phyloP scores from a whole-genome alignment of 2,329 filamentous ascomycete genomes.

The Trichophyton mentagrophytes region DNA sequence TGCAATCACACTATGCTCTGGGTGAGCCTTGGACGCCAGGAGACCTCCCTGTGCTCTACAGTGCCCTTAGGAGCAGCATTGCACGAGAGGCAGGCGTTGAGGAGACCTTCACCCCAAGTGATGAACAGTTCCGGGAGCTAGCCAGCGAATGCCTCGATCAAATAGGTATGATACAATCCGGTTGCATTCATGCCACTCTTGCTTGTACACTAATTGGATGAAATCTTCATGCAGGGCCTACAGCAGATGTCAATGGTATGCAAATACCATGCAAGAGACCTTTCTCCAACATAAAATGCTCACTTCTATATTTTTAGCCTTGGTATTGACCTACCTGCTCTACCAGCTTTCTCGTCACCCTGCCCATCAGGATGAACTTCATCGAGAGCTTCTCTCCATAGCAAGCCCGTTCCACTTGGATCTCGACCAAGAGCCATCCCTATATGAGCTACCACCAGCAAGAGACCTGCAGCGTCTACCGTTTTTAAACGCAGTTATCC shows the following conservation, averaged over 20 bases:
- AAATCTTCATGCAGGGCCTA: neutral
- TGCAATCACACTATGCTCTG: neutral
- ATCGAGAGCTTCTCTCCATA: conserved; percentile 7
- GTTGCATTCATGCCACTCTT: neutral
- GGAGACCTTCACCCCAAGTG: neutral
- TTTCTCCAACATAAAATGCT: neutral
- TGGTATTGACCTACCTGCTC: conserved; percentile 10
- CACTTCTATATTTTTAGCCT: conserved; percentile 13
- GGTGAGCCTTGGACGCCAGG: neutral
- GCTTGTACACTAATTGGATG: neutral
- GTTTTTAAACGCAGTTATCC: conserved; percentile 9
- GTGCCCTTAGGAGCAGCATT: neutral
- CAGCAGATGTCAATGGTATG: neutral
- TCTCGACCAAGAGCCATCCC: neutral
- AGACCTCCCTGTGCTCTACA: neutral
- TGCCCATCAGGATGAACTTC: conserved; percentile 8
- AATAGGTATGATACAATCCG: neutral
- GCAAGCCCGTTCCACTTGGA: conserved; percentile 3
- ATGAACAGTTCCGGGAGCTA: neutral
- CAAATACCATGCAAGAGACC: neutral
- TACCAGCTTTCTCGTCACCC: conserved; percentile 8
- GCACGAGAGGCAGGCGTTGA: neutral
- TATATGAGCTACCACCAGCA: neutral
- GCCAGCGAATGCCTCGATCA: neutral
- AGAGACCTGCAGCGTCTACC: conserved; percentile 7